Evolutionary conservation across 2,329 filamentous ascomycete species (phyloP).

Genomic region (Spiromastix sp.): DNA sequence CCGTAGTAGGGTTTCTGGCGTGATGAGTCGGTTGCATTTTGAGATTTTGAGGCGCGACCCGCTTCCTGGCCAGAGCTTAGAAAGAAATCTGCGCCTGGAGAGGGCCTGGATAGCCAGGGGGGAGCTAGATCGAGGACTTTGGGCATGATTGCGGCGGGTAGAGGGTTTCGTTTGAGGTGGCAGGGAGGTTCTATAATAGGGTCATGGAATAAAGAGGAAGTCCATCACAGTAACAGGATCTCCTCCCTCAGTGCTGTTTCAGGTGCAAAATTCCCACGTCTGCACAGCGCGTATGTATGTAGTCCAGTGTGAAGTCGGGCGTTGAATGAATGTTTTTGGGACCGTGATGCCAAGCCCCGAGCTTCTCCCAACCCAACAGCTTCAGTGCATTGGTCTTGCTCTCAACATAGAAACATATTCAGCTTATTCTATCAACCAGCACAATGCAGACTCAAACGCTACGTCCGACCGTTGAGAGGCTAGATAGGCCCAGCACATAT

Average conservation of each 20-base stretch:
- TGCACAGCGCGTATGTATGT: background rate
- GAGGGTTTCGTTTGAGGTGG: background rate
- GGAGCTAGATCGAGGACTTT: constrained; percentile 79
- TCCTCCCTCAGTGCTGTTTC: background rate
- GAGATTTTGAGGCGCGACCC: constrained; percentile 14
- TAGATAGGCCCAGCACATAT: constrained; percentile 93
- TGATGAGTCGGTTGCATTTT: constrained; percentile 21
- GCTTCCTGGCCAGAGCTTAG: constrained; percentile 38
- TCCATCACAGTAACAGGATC: background rate
- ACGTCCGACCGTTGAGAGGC: constrained; percentile 65
- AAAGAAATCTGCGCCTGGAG: constrained; percentile 71
- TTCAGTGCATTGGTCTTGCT: background rate
- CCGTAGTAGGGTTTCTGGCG: constrained; percentile 20
- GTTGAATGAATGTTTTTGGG: background rate
- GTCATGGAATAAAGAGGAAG: background rate
- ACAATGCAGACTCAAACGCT: constrained; percentile 12
- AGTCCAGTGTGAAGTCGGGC: background rate
- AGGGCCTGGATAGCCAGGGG: constrained; percentile 70
- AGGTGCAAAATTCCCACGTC: too few relatives aligned
- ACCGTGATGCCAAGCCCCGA: constrained; percentile 2
- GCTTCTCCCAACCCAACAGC: background rate
- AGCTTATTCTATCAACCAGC: background rate
- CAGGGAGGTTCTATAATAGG: background rate
- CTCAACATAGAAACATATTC: background rate
- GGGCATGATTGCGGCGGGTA: constrained; percentile 53